phyloP scores from a whole-genome alignment of 2,329 filamentous ascomycete species.

The Ophidiomyces ophidiicola region DNA sequence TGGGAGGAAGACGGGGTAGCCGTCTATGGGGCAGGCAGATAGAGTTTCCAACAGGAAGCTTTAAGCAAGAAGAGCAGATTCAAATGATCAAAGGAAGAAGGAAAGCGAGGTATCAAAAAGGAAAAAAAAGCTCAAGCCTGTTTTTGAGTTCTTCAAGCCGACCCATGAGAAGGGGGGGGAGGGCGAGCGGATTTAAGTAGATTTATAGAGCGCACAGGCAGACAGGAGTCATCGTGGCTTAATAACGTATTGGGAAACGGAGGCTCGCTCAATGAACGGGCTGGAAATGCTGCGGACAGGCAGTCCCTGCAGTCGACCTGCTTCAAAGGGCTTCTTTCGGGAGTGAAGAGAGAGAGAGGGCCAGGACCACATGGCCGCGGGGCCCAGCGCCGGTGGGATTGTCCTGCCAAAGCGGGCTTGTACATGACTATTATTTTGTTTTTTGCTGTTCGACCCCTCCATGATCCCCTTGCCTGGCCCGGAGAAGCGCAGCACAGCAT shows the following conservation, averaged over 20 bases:
- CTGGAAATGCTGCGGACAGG: slow-evolving; percentile 11
- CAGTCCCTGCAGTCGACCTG: slow-evolving; percentile 8
- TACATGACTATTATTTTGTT: slow-evolving; percentile 6
- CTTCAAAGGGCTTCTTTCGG: slow-evolving; percentile 7
- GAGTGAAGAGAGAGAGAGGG: slow-evolving; percentile 1
- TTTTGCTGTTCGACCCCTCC: slow-evolving; percentile 3
- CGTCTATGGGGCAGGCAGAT: not conserved
- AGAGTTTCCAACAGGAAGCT: not conserved
- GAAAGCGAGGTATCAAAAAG: not conserved
- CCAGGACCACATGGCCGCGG: slow-evolving; percentile 1
- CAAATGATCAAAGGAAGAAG: not conserved
- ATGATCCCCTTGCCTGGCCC: slow-evolving; percentile 1
- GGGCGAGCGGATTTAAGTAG: not conserved
- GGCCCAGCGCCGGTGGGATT: no score
- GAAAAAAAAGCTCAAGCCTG: not conserved
- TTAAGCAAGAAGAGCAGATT: not conserved
- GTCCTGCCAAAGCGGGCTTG: slow-evolving; percentile 1
- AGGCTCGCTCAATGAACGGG: slow-evolving; percentile 10
- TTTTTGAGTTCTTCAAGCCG: not conserved
- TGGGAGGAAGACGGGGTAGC: no score
- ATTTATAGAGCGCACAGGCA: slow-evolving; percentile 3
- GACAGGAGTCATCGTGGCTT: slow-evolving; percentile 1
- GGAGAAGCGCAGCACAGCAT: slow-evolving; percentile 7
- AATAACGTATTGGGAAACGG: not conserved
- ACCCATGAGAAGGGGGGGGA: not conserved